phyloP scores from a whole-genome alignment of 495 filamentous ascomycete species.

The Xylaria intraflava region DNA sequence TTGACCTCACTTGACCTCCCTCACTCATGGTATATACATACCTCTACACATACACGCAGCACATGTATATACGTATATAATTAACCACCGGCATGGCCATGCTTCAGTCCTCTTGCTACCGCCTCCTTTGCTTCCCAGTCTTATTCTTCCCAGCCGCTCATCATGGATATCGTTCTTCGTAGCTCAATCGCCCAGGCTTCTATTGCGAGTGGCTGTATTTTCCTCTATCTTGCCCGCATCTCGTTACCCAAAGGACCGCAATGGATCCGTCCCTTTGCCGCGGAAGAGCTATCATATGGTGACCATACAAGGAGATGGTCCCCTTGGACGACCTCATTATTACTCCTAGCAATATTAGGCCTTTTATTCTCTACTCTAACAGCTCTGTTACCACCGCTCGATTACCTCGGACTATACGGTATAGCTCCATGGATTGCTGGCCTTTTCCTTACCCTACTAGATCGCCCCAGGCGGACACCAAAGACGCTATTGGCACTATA shows the following conservation, averaged over 20 bases:
- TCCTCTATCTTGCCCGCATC: slow-evolving; percentile 17
- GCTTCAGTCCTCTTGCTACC: slow-evolving; percentile 1
- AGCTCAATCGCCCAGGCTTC: slow-evolving; percentile 21
- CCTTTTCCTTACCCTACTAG: slow-evolving; percentile 38
- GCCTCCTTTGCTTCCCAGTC: slow-evolving; percentile 1
- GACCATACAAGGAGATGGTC: slow-evolving; percentile 15
- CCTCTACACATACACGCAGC: not conserved
- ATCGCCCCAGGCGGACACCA: slow-evolving; percentile 44
- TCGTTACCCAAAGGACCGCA: slow-evolving; percentile 22
- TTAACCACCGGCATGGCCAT: too few relatives aligned
- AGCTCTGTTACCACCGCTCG: slow-evolving; percentile 10
- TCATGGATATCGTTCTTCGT: slow-evolving; percentile 16
- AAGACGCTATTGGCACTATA: slow-evolving; percentile 36
- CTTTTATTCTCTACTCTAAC: slow-evolving; percentile 19
- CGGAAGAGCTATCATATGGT: slow-evolving; percentile 15
- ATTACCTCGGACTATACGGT: slow-evolving; percentile 17
- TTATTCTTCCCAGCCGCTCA: not conserved
- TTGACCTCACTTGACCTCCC: too few relatives aligned
- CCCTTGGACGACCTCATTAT: slow-evolving; percentile 20
- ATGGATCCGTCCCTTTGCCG: slow-evolving; percentile 26
- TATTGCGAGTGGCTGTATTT: slow-evolving; percentile 16
- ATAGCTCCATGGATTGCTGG: slow-evolving; percentile 37
- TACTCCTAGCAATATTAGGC: slow-evolving; percentile 16
- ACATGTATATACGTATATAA: not conserved
- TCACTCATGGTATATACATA: too few relatives aligned